phyloP scores from a whole-genome alignment of 139 green algal genomes.

The Zygnema circumcarinatum region DNA sequence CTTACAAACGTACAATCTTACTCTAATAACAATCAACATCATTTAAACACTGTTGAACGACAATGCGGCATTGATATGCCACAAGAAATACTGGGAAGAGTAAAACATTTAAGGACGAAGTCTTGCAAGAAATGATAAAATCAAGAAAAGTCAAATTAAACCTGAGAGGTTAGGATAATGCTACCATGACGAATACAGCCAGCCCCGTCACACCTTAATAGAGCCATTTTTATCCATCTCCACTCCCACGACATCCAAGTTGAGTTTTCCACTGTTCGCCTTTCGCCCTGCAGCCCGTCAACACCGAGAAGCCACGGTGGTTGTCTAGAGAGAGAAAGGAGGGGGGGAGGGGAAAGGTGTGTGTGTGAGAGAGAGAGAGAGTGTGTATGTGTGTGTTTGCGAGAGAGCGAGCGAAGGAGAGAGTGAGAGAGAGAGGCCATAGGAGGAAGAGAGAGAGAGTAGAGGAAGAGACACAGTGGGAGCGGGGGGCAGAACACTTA shows the following conservation, averaged over 20 bases:
- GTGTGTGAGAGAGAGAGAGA: not conserved
- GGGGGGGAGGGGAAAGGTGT: not conserved
- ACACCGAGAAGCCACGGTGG: not conserved
- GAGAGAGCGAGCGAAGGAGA: not conserved
- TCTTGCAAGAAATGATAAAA: constrained; percentile 1
- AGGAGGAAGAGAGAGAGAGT: constrained; percentile 1
- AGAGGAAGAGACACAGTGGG: too few species aligned
- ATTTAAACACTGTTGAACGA: not conserved
- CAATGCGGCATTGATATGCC: not conserved
- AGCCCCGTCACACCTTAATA: constrained; percentile 70
- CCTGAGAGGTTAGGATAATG: too few species aligned
- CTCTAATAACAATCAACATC: not conserved
- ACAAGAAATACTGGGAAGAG: constrained; percentile 2
- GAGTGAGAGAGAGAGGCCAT: not conserved
- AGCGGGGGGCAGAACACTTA: not conserved
- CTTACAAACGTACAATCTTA: not conserved
- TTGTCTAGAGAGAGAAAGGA: not conserved
- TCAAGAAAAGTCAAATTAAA: constrained; percentile 18
- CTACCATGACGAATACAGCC: too few species aligned
- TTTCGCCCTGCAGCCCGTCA: constrained; percentile 67
- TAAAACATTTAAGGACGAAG: not conserved
- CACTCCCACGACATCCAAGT: constrained; percentile 53
- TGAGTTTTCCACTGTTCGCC: constrained; percentile 70
- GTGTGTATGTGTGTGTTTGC: not conserved
- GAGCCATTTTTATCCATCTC: constrained; percentile 63